phyloP scores from a whole-genome alignment of 805 yeast genomes.

The Candida maris region DNA sequence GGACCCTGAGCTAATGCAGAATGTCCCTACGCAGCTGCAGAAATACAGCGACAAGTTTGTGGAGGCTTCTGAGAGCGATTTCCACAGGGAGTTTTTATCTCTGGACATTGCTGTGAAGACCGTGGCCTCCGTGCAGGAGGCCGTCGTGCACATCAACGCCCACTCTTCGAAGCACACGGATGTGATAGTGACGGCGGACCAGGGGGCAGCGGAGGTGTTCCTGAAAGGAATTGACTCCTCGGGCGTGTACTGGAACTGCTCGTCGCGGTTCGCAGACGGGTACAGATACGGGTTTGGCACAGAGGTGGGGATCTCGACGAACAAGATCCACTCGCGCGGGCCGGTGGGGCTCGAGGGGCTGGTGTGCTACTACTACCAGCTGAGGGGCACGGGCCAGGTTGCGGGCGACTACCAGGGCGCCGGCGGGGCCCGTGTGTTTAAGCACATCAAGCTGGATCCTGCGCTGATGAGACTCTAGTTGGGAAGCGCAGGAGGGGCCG shows the following conservation, averaged over 20 bases:
- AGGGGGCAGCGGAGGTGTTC: conserved; percentile 68
- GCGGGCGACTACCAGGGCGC: conserved; percentile 91
- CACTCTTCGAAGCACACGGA: conserved; percentile 98
- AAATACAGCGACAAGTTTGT: conserved; percentile 26
- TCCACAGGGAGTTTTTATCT: conserved; percentile 79
- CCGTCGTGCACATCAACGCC: conserved; percentile 79
- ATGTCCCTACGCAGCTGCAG: conserved; percentile 16
- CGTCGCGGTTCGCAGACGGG: conserved; percentile 97
- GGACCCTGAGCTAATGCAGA: conserved; percentile 46
- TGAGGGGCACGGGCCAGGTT: conserved; percentile 89
- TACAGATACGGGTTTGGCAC: conserved; percentile 98
- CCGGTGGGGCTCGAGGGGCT: conserved; percentile 98
- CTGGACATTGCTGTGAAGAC: conserved; percentile 74
- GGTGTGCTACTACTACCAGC: conserved; percentile 90
- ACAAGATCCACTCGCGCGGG: conserved; percentile 96
- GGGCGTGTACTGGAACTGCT: conserved; percentile 97
- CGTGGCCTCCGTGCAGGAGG: conserved; percentile 58
- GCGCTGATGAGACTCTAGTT: conserved; percentile 21
- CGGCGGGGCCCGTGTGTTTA: conserved; percentile 78
- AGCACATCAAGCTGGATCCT: conserved; percentile 60
- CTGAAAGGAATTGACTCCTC: conserved; percentile 87
- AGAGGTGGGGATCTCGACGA: conserved; percentile 96
- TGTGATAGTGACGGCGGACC: conserved; percentile 76
- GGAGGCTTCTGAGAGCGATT: conserved; percentile 62
- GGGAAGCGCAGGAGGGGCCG: no score